Evolutionary conservation across 768 basidiomycete species (phyloP), one percentile per base, ranked within the genome.

Genomic region (Kwoniella newhampshirensis): DNA sequence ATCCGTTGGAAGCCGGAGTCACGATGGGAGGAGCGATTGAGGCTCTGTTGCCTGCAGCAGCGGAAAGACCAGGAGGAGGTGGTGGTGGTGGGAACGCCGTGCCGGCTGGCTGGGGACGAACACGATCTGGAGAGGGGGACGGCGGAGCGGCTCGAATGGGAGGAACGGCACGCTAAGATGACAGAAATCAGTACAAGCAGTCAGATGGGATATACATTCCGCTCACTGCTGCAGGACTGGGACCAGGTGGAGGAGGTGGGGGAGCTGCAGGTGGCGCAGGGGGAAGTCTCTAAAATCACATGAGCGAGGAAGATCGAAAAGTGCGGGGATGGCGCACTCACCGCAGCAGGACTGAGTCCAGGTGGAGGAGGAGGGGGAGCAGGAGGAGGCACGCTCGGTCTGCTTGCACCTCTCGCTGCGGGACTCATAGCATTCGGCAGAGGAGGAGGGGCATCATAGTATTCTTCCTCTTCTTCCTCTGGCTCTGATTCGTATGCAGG

Each of bases 61-160:
- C 59, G 9, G 61, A 51, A 1, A 61, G 44, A 13, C 66, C 63
- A 0, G 67, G 59, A 2, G 68, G 65, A 41, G 68, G 60, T 6
- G 72, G 62, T 20, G 73, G 74, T 3, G 71, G 68, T 2, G 70
- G 62, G 48, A 71, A 70, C 4, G 60, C 48, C 7, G 71, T 68
- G 11, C 65, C 68, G 25, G 57, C 46, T n/a, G 67, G 66, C 9
- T 60, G 50, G 9, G 67, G 69, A 32, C 53, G 48, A 52, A 52
- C 54, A 0, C 60, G 59, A 23, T 64, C 60, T 15, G 61, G 63
- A 11, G 65, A 56, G 4, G 63, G 52, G 7, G 64, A 60, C 8
- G 61, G 46, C 4, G 56, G 56, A 17, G 47, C 47, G 26, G 47
- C 55, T 42, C 37, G 55, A 28, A 54, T 30, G 15, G 60, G 28